Percentiles rank a stretch among this genome's conserved stretches.
Conservation (phyloP, 345 rosid genomes). For the Melaleuca alternifolia region DNA sequence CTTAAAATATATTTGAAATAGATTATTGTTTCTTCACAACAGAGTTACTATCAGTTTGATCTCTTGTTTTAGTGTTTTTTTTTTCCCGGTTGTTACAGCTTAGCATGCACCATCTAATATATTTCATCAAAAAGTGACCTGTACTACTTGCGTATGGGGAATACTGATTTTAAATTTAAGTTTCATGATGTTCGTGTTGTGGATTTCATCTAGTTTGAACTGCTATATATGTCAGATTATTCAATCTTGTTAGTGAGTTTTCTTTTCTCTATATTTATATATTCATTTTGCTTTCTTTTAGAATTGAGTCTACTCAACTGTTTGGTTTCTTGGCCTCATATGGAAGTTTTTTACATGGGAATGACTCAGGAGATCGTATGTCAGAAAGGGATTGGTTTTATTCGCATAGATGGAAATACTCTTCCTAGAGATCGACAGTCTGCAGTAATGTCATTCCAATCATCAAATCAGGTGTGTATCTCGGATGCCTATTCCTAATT, state of each 20-base stretch:
- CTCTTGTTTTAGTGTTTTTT: not conserved
- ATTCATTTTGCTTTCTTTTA: not conserved
- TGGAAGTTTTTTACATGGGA: not conserved
- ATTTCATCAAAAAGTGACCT: not conserved
- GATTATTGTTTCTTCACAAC: not conserved
- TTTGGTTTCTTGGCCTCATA: not conserved
- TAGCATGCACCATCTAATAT: not conserved
- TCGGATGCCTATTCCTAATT: not conserved
- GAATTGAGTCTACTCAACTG: not conserved
- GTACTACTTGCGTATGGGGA: not conserved
- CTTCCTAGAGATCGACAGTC: constrained; percentile 80
- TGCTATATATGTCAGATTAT: not conserved
- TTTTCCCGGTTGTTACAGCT: not conserved
- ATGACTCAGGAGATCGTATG: constrained; percentile 63
- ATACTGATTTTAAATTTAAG: not conserved
- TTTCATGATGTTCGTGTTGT: not conserved
- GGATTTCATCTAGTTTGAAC: not conserved
- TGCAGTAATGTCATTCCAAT: constrained; percentile 67
- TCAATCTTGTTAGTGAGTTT: not conserved
- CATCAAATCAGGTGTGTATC: constrained; percentile 47
- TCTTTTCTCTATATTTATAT: not conserved
- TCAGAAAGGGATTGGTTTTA: constrained; percentile 73
- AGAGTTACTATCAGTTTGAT: not conserved
- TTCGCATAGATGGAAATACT: constrained; percentile 93
- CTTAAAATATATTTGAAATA: not conserved